Base-by-base conservation (phyloP, 2,329 filamentous ascomycete genomes). In the Botrytis fabae region DNA sequence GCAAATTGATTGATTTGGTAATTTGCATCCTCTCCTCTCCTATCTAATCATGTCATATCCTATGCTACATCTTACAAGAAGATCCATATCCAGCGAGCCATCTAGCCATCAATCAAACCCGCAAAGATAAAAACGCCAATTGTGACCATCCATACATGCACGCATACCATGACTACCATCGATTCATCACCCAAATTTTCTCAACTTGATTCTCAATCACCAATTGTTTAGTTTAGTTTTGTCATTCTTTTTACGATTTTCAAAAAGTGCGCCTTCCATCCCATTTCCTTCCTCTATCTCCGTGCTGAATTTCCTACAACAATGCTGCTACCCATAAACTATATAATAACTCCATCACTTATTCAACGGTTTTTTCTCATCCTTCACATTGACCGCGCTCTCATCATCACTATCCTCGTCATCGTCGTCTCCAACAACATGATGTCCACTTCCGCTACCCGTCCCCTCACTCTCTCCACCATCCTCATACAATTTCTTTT, bases 341-440 rank as follows among this genome's bases (percentile, higher is more conserved):
- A 42, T 8, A 38, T 40, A 18, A 38, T 18, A 25, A 16, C 22
- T 74, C 63, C n/a, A 46, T 69, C 42, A 75, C 74, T 62, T 70
- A 72, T 12, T 70, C 18, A 72, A 68, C 4, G 48, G 38, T 10
- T 59, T 72, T 72, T 35, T 57, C 40, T 42, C 57, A 63, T 71
- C 48, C 48, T 64, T 71, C 51, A 78, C 77, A 71, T 78, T 75
- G 46, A 77, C 69, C 1, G n/a, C 75, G 42, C 75, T 77, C 54
- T 76, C 77, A 48, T 81, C 81, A 62, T 82, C 83, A 6, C 85
- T 84, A 70, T 84, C 84, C 22, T 85, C 86, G 42, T 81, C 81
- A 48, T 82, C 83, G 4, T 85, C 84, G 68, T 84, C 84, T 20
- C 86, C 86, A 66, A 88, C 83, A 2, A 87, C 85, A 75, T 88